Evolutionary conservation across 2,329 filamentous ascomycete species (phyloP).

Genomic region (Graphilbum ipis-grandicollis): DNA sequence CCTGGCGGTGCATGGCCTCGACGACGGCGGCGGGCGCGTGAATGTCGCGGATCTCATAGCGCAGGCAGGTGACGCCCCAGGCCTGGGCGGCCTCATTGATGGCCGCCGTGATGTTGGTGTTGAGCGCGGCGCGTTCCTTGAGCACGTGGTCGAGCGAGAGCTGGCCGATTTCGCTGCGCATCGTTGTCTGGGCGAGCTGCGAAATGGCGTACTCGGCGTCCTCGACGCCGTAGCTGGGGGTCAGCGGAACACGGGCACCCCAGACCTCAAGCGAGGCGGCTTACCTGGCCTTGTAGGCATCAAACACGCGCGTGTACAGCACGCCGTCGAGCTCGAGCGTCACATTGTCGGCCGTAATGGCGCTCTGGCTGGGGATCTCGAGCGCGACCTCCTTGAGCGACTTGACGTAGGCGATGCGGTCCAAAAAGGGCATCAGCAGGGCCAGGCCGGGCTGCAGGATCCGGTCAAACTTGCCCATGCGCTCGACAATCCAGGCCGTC

Average conservation of each 20-base stretch:
- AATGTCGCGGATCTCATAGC: conserved; percentile 97
- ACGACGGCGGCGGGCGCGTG: conserved; percentile 89
- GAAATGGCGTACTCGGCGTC: conserved; percentile 98
- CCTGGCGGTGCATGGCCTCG: conserved; percentile 94
- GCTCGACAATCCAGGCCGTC: conserved; percentile 98
- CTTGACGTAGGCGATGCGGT: conserved; percentile 95
- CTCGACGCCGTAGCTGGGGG: conserved; percentile 76
- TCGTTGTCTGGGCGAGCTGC: conserved; percentile 93
- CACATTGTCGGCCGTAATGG: conserved; percentile 96
- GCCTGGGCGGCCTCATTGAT: conserved; percentile 97
- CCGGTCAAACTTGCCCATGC: conserved; percentile 93
- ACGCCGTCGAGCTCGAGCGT: conserved; percentile 93
- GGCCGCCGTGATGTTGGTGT: conserved; percentile 94
- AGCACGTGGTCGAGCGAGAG: conserved; percentile 91
- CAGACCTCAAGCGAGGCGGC: no score
- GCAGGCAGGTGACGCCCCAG: conserved; percentile 89
- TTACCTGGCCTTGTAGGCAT: conserved; percentile 95
- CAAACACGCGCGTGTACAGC: conserved; percentile 87
- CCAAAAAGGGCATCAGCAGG: conserved; percentile 74
- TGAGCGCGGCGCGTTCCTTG: conserved; percentile 89
- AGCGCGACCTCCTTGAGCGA: conserved; percentile 90
- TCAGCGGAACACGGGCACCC: no score
- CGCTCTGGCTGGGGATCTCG: conserved; percentile 93
- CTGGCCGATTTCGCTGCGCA: conserved; percentile 97
- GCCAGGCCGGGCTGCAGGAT: conserved; percentile 87